These are phyloP conservation scores for Fusarium sp. DNA, from an alignment of 2,329 filamentous ascomycete genomes.

Conservation along the genomic window DNA sequence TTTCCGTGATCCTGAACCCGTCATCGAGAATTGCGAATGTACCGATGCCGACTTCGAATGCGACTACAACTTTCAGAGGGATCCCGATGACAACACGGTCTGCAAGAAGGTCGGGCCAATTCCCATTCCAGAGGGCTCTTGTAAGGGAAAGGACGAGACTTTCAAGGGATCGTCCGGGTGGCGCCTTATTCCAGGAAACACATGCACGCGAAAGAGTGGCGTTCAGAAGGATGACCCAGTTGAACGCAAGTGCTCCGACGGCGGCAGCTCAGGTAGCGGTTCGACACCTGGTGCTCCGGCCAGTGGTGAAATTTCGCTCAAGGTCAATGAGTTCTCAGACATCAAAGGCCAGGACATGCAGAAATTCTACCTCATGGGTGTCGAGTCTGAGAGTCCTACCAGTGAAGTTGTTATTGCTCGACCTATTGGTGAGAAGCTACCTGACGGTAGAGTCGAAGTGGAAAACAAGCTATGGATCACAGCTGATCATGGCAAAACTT, in stretches of 20 bases:
- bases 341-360: slow-evolving; percentile 64
- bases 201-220: slow-evolving; percentile 71
- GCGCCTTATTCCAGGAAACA: slow-evolving; percentile 88
- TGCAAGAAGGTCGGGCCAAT: slow-evolving; percentile 76
- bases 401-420: slow-evolving; percentile 79
- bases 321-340: slow-evolving; percentile 69
- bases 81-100: slow-evolving; percentile 71
- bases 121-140: slow-evolving; percentile 76
- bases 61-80: slow-evolving; percentile 87
- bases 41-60: slow-evolving; percentile 91
- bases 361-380: slow-evolving; percentile 83
- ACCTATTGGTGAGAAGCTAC: slow-evolving; percentile 53
- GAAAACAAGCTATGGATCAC: slow-evolving; percentile 77
- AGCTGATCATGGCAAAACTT: slow-evolving; percentile 88
- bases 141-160: slow-evolving; percentile 74
- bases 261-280: slow-evolving; percentile 49
- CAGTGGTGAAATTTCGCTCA: slow-evolving; percentile 74
- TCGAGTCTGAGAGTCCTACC: slow-evolving; percentile 68
- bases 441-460: slow-evolving; percentile 46
- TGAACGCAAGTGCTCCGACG: slow-evolving; percentile 80
- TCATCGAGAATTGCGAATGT: slow-evolving; percentile 83
- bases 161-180: slow-evolving; percentile 92
- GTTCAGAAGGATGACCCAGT: slow-evolving; percentile 77
- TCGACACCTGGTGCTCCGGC: slow-evolving; percentile 63
- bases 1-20: slow-evolving; percentile 80